phyloP scores from a whole-genome alignment of 2,329 filamentous ascomycete genomes.

The Knufia petricola region DNA sequence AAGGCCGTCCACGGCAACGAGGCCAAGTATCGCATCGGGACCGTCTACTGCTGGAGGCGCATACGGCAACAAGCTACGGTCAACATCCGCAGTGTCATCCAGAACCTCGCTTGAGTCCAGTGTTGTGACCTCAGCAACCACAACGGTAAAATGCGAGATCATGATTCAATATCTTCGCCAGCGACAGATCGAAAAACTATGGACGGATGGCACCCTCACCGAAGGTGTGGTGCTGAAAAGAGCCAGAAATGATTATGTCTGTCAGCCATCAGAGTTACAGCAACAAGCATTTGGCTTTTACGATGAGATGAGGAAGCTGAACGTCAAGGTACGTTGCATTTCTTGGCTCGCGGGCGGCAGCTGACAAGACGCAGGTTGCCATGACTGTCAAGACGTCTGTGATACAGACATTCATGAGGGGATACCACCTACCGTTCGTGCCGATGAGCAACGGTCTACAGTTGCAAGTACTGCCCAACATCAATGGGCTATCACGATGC shows the following conservation, averaged over 20 bases:
- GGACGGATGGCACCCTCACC: conserved; percentile 38
- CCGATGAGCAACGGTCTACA: conserved; percentile 50
- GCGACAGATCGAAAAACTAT: conserved; percentile 48
- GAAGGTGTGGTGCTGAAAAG: conserved; percentile 50
- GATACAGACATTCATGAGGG: conserved; percentile 50
- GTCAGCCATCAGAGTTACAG: conserved; percentile 39
- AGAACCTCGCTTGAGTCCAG: neutral
- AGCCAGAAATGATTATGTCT: conserved; percentile 41
- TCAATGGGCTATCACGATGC: conserved; percentile 48
- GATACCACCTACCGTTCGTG: conserved; percentile 44
- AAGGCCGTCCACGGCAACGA: neutral
- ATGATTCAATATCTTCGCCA: conserved; percentile 56
- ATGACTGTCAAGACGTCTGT: conserved; percentile 60
- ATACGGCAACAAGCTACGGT: neutral
- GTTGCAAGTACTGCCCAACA: conserved; percentile 52
- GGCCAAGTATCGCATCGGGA: neutral
- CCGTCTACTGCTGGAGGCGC: neutral
- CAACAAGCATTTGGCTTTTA: conserved; percentile 41
- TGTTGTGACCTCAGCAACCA: neutral
- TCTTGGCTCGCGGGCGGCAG: neutral
- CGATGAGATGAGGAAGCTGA: conserved; percentile 40
- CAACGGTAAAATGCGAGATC: conserved; percentile 49
- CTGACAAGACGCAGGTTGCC: conserved; percentile 42
- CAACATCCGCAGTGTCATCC: neutral
- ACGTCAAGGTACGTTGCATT: conserved; percentile 43